Conservation (phyloP, 306 rosid genomes). For the Ormosia semicastrata region DNA sequence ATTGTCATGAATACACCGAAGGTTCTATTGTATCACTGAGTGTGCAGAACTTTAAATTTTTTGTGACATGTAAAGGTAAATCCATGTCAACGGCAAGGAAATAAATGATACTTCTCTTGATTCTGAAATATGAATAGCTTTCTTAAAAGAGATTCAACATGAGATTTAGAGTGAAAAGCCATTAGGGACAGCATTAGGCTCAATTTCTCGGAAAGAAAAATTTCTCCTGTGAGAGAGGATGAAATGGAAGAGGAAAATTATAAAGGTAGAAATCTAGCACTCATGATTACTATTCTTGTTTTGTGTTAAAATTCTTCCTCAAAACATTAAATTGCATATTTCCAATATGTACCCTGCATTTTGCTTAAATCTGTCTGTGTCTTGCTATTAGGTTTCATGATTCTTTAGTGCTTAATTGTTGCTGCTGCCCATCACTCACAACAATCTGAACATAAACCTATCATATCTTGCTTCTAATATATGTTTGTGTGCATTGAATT, state of each 20-base stretch:
- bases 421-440: not conserved
- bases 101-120: not conserved
- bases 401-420: slow-evolving; percentile 17
- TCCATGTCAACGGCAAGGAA: not conserved
- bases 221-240: slow-evolving; percentile 21
- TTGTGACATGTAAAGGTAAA: not conserved
- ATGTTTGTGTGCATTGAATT: slow-evolving; percentile 9
- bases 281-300: slow-evolving; percentile 2
- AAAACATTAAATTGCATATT: not conserved
- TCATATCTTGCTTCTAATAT: slow-evolving; percentile 1
- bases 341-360: not conserved
- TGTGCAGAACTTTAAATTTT: not conserved
- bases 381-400: not conserved
- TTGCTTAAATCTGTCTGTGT: slow-evolving; percentile 4
- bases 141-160: slow-evolving; percentile 15
- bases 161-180: slow-evolving; percentile 9
- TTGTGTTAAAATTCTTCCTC: not conserved
- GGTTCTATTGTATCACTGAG: not conserved
- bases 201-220: slow-evolving; percentile 11
- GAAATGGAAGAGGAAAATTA: slow-evolving; percentile 20
- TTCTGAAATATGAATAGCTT: slow-evolving; percentile 9
- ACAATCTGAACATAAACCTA: not conserved
- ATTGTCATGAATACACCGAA: not conserved
- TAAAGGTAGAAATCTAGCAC: not conserved
- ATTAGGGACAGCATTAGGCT: slow-evolving; percentile 6